These are phyloP conservation scores for Rhodamnia argentea DNA, from an alignment of 345 rosid species.

Conservation along the genomic window DNA sequence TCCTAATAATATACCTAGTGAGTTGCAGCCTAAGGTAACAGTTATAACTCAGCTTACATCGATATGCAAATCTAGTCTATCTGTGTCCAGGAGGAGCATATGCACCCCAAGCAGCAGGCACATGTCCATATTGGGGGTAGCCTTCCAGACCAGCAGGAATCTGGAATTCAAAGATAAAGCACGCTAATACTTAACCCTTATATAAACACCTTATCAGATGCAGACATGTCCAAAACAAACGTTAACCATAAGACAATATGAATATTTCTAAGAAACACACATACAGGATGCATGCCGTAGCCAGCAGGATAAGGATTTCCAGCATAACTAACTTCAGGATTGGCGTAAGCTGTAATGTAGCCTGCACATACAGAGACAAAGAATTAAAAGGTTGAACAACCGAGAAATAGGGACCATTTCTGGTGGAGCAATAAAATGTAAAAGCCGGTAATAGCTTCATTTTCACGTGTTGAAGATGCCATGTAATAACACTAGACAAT, in stretches of 20 bases:
- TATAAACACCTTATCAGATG: background rate
- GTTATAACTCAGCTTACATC: conserved; percentile 15
- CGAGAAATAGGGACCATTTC: background rate
- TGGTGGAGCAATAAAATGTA: background rate
- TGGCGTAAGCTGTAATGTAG: conserved; percentile 49
- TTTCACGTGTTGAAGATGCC: background rate
- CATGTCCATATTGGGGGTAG: conserved; percentile 69
- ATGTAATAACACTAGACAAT: background rate
- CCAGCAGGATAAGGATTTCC: conserved; percentile 52
- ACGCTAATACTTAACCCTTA: background rate
- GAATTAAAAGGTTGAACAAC: background rate
- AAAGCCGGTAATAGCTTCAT: background rate
- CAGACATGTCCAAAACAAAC: background rate
- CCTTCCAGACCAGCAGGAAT: conserved; percentile 51
- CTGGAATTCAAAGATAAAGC: conserved; percentile 18
- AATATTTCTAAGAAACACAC: conserved; percentile 12
- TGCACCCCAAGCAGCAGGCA: conserved; percentile 56
- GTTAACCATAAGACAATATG: background rate
- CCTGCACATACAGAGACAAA: conserved; percentile 31
- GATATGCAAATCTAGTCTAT: conserved; percentile 24
- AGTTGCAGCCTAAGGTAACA: conserved; percentile 20
- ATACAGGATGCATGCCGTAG: conserved; percentile 80
- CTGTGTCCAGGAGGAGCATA: conserved; percentile 71
- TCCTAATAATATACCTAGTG: conserved; percentile 9
- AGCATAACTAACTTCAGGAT: conserved; percentile 59